Evolutionary conservation across 495 filamentous ascomycete species (phyloP).

Genomic region (Lasiosphaeria miniovina): DNA sequence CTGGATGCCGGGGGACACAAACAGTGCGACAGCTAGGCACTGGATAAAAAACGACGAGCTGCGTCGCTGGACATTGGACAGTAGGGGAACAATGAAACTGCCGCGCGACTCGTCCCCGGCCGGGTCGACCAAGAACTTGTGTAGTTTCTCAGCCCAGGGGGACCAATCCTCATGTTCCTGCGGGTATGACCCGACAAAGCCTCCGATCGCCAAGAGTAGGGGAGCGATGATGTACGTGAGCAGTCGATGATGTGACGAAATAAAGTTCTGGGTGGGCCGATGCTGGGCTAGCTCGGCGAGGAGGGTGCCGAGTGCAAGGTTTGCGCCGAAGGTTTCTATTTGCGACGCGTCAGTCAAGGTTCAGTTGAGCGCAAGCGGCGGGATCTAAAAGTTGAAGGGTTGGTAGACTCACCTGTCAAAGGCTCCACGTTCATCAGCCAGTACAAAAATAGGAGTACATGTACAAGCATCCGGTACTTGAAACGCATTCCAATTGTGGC

Average conservation of each 20-base stretch:
- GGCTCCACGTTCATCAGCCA: slow-evolving; percentile 46
- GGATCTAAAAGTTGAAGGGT: neutral
- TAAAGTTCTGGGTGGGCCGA: slow-evolving; percentile 48
- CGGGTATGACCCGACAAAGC: slow-evolving; percentile 59
- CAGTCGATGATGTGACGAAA: slow-evolving; percentile 45
- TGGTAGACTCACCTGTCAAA: slow-evolving; percentile 27
- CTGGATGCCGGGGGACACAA: slow-evolving; percentile 55
- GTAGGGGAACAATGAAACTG: slow-evolving; percentile 53
- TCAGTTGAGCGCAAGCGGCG: neutral
- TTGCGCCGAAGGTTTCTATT: slow-evolving; percentile 55
- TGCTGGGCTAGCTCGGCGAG: slow-evolving; percentile 59
- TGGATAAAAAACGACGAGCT: slow-evolving; percentile 52
- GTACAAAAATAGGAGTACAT: slow-evolving; percentile 49
- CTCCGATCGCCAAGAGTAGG: slow-evolving; percentile 45
- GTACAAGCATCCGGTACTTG: slow-evolving; percentile 53
- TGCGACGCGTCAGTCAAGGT: slow-evolving; percentile 10
- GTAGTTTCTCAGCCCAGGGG: slow-evolving; percentile 54
- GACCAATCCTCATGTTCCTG: slow-evolving; percentile 57
- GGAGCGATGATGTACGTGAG: slow-evolving; percentile 44
- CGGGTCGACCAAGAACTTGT: slow-evolving; percentile 23
- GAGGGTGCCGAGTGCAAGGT: slow-evolving; percentile 60
- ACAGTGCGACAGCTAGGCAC: slow-evolving; percentile 52
- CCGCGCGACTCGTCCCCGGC: slow-evolving; percentile 28
- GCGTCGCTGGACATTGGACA: slow-evolving; percentile 52
- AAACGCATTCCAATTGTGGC: slow-evolving; percentile 58